Evolutionary conservation across 192 early-diverging fungal species (phyloP), one percentile per base, ranked within the genome.

Genomic region (Borealophlyctis nickersoniae): DNA sequence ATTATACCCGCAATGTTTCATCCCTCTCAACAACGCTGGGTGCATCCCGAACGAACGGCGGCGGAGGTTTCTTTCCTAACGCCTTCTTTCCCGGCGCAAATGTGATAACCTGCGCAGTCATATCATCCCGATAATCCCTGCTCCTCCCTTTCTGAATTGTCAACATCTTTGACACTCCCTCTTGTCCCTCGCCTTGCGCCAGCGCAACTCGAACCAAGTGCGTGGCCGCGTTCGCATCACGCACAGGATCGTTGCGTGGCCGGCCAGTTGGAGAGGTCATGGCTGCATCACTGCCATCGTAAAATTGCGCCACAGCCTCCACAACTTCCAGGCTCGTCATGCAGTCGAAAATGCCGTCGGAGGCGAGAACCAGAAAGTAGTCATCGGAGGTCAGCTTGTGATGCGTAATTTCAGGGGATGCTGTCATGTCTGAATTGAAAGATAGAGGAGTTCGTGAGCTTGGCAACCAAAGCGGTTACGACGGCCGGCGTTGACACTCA

Each of bases 301-400:
- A 30, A 30, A 72, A 72, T 3, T 63, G 29, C 2, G 67, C 80
- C 4, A 86, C 77, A 28, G 77, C 67, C 0, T 74, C 73, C 13
- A 74, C 86, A 48, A 83, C 74, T 39, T 92, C 85, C 1, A 78
- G 82, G 49, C 85, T 86, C 2, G 83, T 82, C 53, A 92, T 59
- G 60, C 84, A 73, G 58, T 93, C 91, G 77, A 89, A 93, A 1
- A 95, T 69, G 4, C 92, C 92, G 77, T 92, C 92, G 0, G 90
- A 84, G 2, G 90, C 91, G 57, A 95, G 68, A 0, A 95, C 85
- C 29, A 95, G 63, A 61, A 89, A 93, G 61, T 75, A 68, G 60
- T 91, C 89, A 35, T 78, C 71, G 7, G 74, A 35, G 51, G 65
- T 69, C 4, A 94, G 67, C 58, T 84, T 70, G 55, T 87, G 86